A percentile compares a stretch with the other conserved stretches of the same genome.
Evolutionary conservation across 176 grass and related monocot genomes (phyloP).

Genomic region (Cocos nucifera): DNA sequence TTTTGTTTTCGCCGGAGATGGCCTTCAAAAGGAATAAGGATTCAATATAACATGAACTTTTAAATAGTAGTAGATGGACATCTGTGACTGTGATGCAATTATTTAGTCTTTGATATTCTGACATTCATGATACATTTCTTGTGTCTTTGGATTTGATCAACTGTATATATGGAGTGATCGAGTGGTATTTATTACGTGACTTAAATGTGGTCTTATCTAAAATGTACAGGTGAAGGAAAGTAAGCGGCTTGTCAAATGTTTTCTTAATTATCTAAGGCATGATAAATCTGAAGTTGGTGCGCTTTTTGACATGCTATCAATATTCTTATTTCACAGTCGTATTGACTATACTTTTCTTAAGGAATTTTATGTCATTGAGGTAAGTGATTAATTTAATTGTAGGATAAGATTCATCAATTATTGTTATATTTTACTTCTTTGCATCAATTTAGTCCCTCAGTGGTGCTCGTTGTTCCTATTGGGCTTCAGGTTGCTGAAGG

Average conservation of each 20-base stretch:
- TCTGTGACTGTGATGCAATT: no score
- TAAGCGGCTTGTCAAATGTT: conserved; percentile 95
- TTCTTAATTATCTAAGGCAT: conserved; percentile 91
- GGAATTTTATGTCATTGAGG: conserved; percentile 99
- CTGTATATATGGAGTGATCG: no score
- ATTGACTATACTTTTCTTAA: conserved; percentile 96
- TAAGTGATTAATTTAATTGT: conserved; percentile 12
- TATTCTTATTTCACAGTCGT: conserved; percentile 91
- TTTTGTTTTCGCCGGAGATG: no score
- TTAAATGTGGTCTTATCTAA: background rate
- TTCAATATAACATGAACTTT: no score
- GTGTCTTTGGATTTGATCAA: no score
- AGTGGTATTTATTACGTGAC: no score
- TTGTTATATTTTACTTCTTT: no score
- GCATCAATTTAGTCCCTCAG: background rate
- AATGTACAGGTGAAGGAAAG: conserved; percentile 91
- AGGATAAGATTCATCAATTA: no score
- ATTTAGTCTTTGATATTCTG: no score
- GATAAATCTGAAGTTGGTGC: conserved; percentile 76
- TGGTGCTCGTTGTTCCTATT: background rate
- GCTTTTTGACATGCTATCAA: conserved; percentile 98
- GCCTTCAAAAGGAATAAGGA: no score
- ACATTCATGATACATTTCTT: no score
- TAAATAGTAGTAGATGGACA: no score
- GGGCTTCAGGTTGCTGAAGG: conserved; percentile 83